Evolutionary conservation across 2,329 filamentous ascomycete genomes (phyloP), one percentile per base, ranked within the genome.

Genomic region (Botrytis squamosa): DNA sequence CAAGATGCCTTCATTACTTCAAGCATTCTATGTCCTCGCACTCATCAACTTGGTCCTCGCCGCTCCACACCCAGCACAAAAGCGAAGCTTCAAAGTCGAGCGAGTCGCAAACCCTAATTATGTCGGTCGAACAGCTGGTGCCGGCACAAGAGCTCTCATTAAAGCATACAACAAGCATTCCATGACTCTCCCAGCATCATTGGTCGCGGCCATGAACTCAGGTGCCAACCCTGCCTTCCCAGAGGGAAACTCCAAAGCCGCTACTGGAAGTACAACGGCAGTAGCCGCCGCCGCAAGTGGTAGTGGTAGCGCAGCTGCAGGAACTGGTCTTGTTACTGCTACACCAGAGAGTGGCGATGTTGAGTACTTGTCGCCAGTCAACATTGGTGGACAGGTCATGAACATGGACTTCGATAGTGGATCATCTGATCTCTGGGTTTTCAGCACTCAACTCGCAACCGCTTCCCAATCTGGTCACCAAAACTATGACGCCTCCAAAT

Each of bases 121-220:
- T 80, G 84, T 74, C 64, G 74, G 78, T 29, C 74, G 79, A 59
- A 67, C 77, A 6, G 71, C 76, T 18, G 80, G 79, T 62, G 79
- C 79, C 40, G 80, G 79, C 57, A 80, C 79, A 0, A 82, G 79
- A 72, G 90, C 91, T 69, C 85, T 95, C 77, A 82, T 87, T 69
- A 92, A 89, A 82, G 88, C 91, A 25, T 91, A 92, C 81, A 83
- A 85, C 78, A 95, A 95, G 81, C 94, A 87, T 81, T 86, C 88
- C 75, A 86, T 91, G 82, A 82, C 83, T 55, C 82, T 87, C 64
- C 83, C 85, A 3, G 78, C 83, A 3, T 83, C 82, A 12, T 80
- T 87, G 70, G 79, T 85, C 69, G 84, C 83, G 46, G 81, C 82
- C 29, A 75, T 80, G 77, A 76, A 76, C n/a, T 46, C 64, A n/a